phyloP scores from a whole-genome alignment of 139 green algal species.

The Choricystis sp. region DNA sequence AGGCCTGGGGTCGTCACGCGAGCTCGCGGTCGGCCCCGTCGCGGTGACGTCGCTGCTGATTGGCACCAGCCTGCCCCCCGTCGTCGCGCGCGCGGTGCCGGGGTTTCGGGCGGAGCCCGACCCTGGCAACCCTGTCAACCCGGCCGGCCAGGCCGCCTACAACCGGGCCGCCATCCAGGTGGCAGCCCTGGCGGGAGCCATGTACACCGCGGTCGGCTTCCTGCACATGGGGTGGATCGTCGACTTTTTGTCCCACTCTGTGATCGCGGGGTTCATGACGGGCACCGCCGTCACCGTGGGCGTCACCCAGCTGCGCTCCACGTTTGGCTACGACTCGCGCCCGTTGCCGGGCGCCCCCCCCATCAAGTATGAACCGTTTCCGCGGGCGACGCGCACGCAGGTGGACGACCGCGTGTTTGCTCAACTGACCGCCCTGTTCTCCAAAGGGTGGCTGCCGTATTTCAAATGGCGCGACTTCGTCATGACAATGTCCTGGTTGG shows the following conservation, averaged over 20 bases:
- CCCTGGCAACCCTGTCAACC: no score
- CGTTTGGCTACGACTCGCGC: no score
- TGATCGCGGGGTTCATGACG: no score
- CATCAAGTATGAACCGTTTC: no score
- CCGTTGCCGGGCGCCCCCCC: no score
- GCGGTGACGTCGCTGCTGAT: conserved; percentile 42
- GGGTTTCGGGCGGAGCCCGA: no score
- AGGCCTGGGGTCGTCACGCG: conserved; percentile 45
- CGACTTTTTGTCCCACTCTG: no score
- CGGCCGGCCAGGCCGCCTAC: conserved; percentile 21
- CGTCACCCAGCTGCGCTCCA: no score
- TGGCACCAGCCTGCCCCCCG: conserved; percentile 13
- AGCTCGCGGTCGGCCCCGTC: conserved; percentile 53
- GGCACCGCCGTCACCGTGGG: no score
- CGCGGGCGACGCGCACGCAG: no score
- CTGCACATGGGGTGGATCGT: conserved; percentile 59
- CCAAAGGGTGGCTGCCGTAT: not conserved
- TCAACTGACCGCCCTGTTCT: conserved; percentile 13
- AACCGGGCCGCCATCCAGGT: conserved; percentile 38
- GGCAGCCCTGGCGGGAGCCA: conserved; percentile 48
- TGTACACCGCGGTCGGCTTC: conserved; percentile 58
- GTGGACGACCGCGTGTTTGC: no score
- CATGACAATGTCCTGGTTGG: conserved; percentile 31
- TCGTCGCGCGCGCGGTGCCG: conserved; percentile 9
- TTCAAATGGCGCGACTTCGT: conserved; percentile 22